Evolutionary conservation across 176 grass and related monocot genomes (phyloP).

Genomic region (Aegilops tauschii): DNA sequence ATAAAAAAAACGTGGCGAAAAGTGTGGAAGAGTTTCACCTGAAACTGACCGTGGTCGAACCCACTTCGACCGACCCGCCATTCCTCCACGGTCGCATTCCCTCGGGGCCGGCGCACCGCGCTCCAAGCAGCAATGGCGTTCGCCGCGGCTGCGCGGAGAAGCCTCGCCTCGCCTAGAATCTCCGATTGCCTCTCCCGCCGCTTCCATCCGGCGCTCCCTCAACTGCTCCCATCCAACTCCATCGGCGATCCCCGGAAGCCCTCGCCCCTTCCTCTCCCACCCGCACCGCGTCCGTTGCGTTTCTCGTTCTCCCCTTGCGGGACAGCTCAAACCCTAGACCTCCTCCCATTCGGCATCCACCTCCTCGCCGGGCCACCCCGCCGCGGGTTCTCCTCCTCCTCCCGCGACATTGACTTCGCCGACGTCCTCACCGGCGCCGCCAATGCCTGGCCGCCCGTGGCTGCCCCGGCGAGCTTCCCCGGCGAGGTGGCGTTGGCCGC

Average conservation of each 20-base stretch:
- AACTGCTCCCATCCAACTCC: constrained; percentile 12
- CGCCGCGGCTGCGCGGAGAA: constrained; percentile 38
- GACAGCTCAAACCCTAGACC: neutral
- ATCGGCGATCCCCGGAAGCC: neutral
- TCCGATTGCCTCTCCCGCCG: constrained; percentile 30
- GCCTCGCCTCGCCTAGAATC: neutral
- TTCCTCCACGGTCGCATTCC: neutral
- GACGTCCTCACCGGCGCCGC: constrained; percentile 6
- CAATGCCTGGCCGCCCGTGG: neutral
- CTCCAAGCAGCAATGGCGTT: constrained; percentile 32
- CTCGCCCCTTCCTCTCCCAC: neutral
- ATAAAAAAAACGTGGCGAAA: too few species aligned
- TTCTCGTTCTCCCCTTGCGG: neutral
- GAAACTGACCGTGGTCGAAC: too few species aligned
- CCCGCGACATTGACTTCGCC: constrained; percentile 10
- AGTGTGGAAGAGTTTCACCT: too few species aligned
- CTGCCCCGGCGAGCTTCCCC: constrained; percentile 14
- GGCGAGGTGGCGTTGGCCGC: constrained; percentile 46
- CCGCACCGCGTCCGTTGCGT: neutral
- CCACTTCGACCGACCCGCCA: too few species aligned
- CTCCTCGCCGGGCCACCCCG: neutral
- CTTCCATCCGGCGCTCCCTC: neutral
- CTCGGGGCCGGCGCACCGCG: neutral
- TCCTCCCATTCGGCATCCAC: neutral
- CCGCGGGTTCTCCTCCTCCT: constrained; percentile 1